Base-by-base conservation (phyloP, 352 stramenopile species). In the Phytopythium litorale region DNA sequence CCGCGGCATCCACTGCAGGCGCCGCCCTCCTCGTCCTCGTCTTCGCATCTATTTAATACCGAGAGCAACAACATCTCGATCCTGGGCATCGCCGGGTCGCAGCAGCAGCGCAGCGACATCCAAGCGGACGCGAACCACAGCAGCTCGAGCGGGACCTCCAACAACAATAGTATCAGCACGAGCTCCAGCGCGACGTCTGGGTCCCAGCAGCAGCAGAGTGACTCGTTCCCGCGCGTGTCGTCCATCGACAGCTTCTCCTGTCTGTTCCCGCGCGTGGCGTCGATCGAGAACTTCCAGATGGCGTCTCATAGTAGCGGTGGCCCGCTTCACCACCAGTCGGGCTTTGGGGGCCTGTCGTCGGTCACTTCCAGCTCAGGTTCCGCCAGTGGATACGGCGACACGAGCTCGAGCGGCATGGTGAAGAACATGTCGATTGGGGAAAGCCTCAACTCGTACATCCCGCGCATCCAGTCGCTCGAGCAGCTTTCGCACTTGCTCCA, bases 231-330 rank as follows among this genome's bases (percentile, higher is more conserved):
- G 33, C 85, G 85, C 33, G 83, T 94, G 52, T 94, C 85, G 38
- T 92, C 82, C 9, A 91, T 94, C 57, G 85, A 94, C 71, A 91
- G 81, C 67, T 94, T 94, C 59, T 89, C 81, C 45, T 92, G 81
- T 32, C 55, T 94, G 15, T 94, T 94, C 58, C 85, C 85, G 18
- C 85, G 85, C 37, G 84, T 94, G 58, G 85, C 81, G 48, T 92
- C 82, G 57, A 84, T 94, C 55, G 85, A 94, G 54, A 89, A 88
- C 65, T 94, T 94, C 56, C 77, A 87, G 60, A 66, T 72, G 43
- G 63, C 65, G 11, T 63, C 56, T 4, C 63, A 66, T 40, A 45
- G 15, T 28, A 54, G 23, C 21, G 38, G 21, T 21, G 51, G 21
- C 19, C 46, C 46, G 46, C 46, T 52, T 33, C 13, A 45, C n/a